phyloP scores from a whole-genome alignment of 2,329 filamentous ascomycete species.

The Acarospora socialis region DNA sequence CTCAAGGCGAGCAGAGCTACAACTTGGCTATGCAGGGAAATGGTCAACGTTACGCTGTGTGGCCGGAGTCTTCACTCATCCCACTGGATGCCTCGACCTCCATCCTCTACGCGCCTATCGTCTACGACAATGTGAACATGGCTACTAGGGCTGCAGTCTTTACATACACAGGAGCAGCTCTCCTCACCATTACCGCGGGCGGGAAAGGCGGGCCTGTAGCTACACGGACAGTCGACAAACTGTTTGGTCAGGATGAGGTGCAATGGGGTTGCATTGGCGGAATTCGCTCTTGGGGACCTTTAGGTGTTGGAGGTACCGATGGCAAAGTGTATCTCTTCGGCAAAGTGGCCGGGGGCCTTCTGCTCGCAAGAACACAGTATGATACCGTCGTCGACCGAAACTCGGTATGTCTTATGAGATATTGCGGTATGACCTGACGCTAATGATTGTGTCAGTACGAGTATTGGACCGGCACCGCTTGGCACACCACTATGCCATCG shows the following conservation, averaged over 20 bases:
- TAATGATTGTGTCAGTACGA: constrained; percentile 12
- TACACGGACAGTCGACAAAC: constrained; percentile 16
- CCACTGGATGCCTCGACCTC: constrained; percentile 17
- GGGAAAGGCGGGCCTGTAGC: constrained; percentile 18
- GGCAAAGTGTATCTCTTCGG: constrained; percentile 21
- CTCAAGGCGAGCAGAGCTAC: constrained; percentile 19
- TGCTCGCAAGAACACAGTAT: constrained; percentile 16
- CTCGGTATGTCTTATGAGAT: constrained; percentile 14
- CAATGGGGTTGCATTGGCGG: constrained; percentile 20
- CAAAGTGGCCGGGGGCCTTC: constrained; percentile 16
- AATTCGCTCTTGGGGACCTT: constrained; percentile 18
- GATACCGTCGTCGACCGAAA: constrained; percentile 12
- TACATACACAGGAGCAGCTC: constrained; percentile 18
- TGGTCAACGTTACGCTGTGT: constrained; percentile 21
- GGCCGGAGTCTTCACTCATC: constrained; percentile 21
- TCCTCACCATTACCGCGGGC: constrained; percentile 17
- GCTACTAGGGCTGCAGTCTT: constrained; percentile 16
- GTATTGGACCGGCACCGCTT: constrained; percentile 19
- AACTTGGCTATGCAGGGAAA: constrained; percentile 19
- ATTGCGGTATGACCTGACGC: neutral
- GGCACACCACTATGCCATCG: constrained; percentile 14
- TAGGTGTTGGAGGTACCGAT: constrained; percentile 18
- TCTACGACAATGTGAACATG: constrained; percentile 20
- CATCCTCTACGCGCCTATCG: constrained; percentile 19
- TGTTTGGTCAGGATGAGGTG: constrained; percentile 18